phyloP scores from a whole-genome alignment of 805 yeast genomes.

The Isabelozyma pseudorhagii region DNA sequence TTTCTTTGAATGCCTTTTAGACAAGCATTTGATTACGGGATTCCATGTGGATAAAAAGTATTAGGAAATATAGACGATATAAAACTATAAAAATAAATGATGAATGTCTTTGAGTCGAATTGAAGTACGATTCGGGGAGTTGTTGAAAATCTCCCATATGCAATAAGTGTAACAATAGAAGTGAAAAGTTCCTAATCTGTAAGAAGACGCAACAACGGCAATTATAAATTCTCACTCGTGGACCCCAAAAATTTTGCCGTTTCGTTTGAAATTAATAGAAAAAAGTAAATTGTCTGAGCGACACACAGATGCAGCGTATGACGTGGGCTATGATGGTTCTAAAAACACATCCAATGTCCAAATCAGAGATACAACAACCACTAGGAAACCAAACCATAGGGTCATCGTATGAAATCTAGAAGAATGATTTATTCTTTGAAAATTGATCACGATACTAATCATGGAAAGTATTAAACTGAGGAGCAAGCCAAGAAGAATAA shows the following conservation, averaged over 20 bases:
- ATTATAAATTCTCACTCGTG: neutral
- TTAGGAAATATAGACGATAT: too few relatives aligned
- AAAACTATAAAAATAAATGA: too few relatives aligned
- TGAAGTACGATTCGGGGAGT: neutral
- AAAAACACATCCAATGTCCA: neutral
- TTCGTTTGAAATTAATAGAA: too few relatives aligned
- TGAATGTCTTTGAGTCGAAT: neutral
- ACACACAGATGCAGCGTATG: neutral
- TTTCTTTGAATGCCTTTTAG: neutral
- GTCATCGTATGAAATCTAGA: slow-evolving; percentile 22
- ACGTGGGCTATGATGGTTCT: neutral
- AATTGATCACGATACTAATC: slow-evolving; percentile 31
- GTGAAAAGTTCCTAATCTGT: too few relatives aligned
- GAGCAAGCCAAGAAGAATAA: slow-evolving; percentile 28
- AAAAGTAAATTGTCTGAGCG: neutral
- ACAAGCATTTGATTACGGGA: too few relatives aligned
- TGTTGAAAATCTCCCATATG: neutral
- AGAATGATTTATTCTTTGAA: slow-evolving; percentile 25
- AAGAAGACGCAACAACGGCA: too few relatives aligned
- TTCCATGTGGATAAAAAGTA: too few relatives aligned
- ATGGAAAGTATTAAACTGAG: slow-evolving; percentile 31
- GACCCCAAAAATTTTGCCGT: neutral
- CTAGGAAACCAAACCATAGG: slow-evolving; percentile 15
- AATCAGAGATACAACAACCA: slow-evolving; percentile 7
- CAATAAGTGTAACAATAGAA: neutral